Evolutionary conservation across 495 filamentous ascomycete genomes (phyloP).

Genomic region (Eremomyces bilateralis): DNA sequence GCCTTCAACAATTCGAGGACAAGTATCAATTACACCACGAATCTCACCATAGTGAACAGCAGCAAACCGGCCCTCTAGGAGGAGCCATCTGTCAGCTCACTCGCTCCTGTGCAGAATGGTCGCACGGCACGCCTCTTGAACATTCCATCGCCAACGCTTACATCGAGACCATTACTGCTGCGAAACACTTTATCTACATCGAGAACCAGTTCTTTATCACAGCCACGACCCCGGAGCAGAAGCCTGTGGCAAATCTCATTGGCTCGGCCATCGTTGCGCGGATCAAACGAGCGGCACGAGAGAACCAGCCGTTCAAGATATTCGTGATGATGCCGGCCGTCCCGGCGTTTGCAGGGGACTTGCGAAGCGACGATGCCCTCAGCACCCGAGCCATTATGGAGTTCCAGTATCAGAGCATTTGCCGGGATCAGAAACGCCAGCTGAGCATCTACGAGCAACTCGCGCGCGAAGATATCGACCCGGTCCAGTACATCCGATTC

Average conservation of each 20-base stretch:
- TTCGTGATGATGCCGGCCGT: slow-evolving; percentile 74
- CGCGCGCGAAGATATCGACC: slow-evolving; percentile 45
- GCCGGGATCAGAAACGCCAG: slow-evolving; percentile 63
- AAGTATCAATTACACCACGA: slow-evolving; percentile 5
- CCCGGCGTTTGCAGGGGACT: slow-evolving; percentile 77
- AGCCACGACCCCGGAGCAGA: slow-evolving; percentile 52
- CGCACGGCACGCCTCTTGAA: slow-evolving; percentile 37
- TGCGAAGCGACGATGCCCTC: slow-evolving; percentile 54
- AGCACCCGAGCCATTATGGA: slow-evolving; percentile 93
- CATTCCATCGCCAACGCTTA: slow-evolving; percentile 87
- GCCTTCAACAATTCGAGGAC: slow-evolving; percentile 8
- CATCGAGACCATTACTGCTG: slow-evolving; percentile 56
- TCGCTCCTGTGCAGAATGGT: slow-evolving; percentile 53
- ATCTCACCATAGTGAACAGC: slow-evolving; percentile 5
- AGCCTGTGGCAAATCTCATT: slow-evolving; percentile 69
- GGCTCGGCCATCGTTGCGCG: slow-evolving; percentile 76
- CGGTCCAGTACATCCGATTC: slow-evolving; percentile 71
- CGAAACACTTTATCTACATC: slow-evolving; percentile 75
- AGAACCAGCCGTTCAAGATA: slow-evolving; percentile 57
- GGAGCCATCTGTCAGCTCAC: slow-evolving; percentile 36
- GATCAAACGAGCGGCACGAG: slow-evolving; percentile 53
- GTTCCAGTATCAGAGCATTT: slow-evolving; percentile 78
- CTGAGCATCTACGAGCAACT: slow-evolving; percentile 74
- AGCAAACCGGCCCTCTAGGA: slow-evolving; percentile 5
- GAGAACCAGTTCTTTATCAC: slow-evolving; percentile 99